These are phyloP conservation scores for Scalesia atractyloides DNA, from an alignment of 129 eudicot genomes.

Conservation along the genomic window DNA sequence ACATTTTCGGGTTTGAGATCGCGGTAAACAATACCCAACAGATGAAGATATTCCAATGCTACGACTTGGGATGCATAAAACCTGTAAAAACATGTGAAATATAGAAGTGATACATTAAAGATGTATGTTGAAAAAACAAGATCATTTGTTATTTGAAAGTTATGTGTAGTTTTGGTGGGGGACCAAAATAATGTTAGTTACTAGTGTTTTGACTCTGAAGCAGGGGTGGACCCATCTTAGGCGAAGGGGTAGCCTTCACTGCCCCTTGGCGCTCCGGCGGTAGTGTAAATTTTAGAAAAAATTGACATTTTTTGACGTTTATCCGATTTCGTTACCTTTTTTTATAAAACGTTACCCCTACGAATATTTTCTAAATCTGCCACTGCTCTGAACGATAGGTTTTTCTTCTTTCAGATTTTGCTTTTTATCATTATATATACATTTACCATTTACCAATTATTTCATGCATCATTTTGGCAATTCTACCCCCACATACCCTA, in stretches of 20 bases:
- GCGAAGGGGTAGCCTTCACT: no score
- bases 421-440: constrained; percentile 12
- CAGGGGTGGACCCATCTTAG: no score
- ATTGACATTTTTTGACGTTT: no score
- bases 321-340: no score
- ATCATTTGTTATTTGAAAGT: neutral
- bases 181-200: constrained; percentile 22
- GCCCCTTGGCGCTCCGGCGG: no score
- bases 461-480: constrained; percentile 23
- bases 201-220: constrained; percentile 14
- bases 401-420: constrained; percentile 24
- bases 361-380: no score
- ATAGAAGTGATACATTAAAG: no score
- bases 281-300: no score
- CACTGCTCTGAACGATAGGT: constrained; percentile 14
- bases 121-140: no score
- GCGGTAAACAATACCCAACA: constrained; percentile 89
- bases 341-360: no score
- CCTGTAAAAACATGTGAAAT: constrained; percentile 39
- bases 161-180: constrained; percentile 34
- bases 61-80: constrained; percentile 87
- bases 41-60: constrained; percentile 85
- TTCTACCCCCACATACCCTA: constrained; percentile 12
- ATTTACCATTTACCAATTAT: constrained; percentile 21
- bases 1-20: constrained; percentile 95